These are phyloP conservation scores for Arctium minus DNA, from an alignment of 129 eudicot genomes.

Conservation along the genomic window DNA sequence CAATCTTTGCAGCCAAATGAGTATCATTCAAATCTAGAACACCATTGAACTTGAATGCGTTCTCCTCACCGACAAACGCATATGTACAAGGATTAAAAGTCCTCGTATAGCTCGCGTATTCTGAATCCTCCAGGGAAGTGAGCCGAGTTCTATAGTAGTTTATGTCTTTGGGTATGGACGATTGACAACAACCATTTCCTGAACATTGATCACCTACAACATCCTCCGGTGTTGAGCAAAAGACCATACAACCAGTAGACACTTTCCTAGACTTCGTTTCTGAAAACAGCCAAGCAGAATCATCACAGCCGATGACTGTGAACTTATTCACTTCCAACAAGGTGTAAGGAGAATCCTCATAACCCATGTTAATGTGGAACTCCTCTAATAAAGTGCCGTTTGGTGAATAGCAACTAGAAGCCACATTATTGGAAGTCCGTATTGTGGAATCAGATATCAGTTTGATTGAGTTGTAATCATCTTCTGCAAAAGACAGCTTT, in stretches of 20 bases:
- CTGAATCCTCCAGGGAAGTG: neutral
- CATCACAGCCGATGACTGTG: constrained; percentile 40
- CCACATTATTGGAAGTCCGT: neutral
- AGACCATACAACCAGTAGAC: constrained; percentile 23
- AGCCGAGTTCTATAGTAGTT: neutral
- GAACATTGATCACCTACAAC: constrained; percentile 24
- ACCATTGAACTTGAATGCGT: neutral
- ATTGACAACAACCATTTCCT: constrained; percentile 48
- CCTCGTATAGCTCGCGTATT: neutral
- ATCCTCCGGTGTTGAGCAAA: constrained; percentile 1
- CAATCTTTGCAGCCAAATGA: neutral
- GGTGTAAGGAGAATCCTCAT: neutral
- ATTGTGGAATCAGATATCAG: constrained; percentile 11
- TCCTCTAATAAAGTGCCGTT: neutral
- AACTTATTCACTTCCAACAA: constrained; percentile 32
- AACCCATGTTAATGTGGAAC: neutral
- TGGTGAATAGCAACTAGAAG: neutral
- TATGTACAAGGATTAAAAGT: constrained; percentile 33
- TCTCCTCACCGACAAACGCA: constrained; percentile 40
- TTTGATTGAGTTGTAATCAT: neutral
- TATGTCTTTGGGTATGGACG: constrained; percentile 25
- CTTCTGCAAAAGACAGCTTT: neutral
- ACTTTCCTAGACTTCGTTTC: neutral
- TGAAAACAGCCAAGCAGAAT: constrained; percentile 14
- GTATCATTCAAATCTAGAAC: neutral